Percentiles rank a stretch among this genome's conserved stretches.
Conservation (phyloP, 1,139 yeast species). For the Debaryomyces sp. region DNA sequence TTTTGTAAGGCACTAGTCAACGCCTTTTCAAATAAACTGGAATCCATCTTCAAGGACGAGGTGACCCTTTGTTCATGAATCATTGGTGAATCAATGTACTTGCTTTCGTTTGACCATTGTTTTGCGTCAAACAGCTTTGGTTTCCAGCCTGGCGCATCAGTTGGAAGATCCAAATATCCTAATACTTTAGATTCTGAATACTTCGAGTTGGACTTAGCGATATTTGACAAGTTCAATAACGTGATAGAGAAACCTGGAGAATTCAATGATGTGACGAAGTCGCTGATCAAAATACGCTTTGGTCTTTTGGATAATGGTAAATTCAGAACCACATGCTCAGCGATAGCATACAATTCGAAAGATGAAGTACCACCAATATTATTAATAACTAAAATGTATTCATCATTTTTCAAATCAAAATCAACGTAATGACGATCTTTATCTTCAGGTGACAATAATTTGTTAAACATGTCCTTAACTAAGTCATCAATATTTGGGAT, state of each 20-base stretch:
- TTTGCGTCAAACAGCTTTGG: slow-evolving; percentile 32
- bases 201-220: slow-evolving; percentile 35
- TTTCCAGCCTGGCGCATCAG: slow-evolving; percentile 86
- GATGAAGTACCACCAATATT: slow-evolving; percentile 87
- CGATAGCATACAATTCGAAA: slow-evolving; percentile 70
- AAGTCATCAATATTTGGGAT: slow-evolving; percentile 68
- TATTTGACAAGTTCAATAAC: slow-evolving; percentile 61
- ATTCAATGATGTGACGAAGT: slow-evolving; percentile 82
- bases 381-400: slow-evolving; percentile 69
- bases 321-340: slow-evolving; percentile 46
- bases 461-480: slow-evolving; percentile 53
- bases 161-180: slow-evolving; percentile 62
- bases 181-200: slow-evolving; percentile 34
- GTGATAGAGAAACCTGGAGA: slow-evolving; percentile 92
- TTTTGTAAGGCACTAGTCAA: slow-evolving; percentile 54
- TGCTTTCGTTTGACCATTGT: slow-evolving; percentile 25
- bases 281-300: slow-evolving; percentile 66
- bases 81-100: slow-evolving; percentile 37
- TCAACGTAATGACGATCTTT: slow-evolving; percentile 72
- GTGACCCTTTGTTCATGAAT: slow-evolving; percentile 23
- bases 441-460: slow-evolving; percentile 56
- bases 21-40: slow-evolving; percentile 35
- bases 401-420: slow-evolving; percentile 58
- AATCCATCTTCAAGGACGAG: slow-evolving; percentile 46
- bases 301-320: slow-evolving; percentile 60